Conservation (phyloP, 83 land plant genomes). For the Isoetes engelmannii region DNA sequence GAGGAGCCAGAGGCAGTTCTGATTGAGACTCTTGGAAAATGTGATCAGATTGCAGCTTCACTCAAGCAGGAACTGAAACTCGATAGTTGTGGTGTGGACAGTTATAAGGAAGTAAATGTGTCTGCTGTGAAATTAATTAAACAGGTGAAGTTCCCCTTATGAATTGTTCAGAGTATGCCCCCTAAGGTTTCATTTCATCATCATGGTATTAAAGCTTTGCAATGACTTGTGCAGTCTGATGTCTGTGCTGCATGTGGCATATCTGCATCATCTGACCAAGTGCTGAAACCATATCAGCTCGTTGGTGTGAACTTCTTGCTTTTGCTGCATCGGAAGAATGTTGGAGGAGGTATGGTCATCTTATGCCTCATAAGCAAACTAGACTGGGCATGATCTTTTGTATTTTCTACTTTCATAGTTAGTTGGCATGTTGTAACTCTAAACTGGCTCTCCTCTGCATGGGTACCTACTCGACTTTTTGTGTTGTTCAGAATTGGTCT, state of each 20-base stretch:
- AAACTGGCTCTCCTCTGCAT: no score
- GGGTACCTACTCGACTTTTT: no score
- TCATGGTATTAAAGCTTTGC: background rate
- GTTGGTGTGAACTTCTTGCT: slow-evolving; percentile 97
- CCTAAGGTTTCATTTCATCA: background rate
- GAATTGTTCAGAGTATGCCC: background rate
- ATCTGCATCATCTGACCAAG: slow-evolving; percentile 46
- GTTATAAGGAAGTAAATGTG: slow-evolving; percentile 72
- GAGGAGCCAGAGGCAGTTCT: slow-evolving; percentile 59
- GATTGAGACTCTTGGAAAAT: slow-evolving; percentile 74
- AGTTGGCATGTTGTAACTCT: no score
- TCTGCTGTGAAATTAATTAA: slow-evolving; percentile 71
- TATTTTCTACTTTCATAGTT: slow-evolving; percentile 9
- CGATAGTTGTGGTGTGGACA: slow-evolving; percentile 37
- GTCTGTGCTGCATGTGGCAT: slow-evolving; percentile 61
- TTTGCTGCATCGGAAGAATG: slow-evolving; percentile 66
- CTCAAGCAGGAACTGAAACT: slow-evolving; percentile 64
- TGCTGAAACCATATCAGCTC: slow-evolving; percentile 90
- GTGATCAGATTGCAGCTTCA: slow-evolving; percentile 71
- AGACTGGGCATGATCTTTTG: slow-evolving; percentile 4
- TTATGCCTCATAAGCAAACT: background rate
- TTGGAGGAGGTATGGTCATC: slow-evolving; percentile 76
- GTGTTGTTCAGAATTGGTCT: background rate
- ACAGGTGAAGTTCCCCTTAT: slow-evolving; percentile 47
- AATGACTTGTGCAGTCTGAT: slow-evolving; percentile 56